A percentile compares a stretch with the other conserved stretches of the same genome.
Conservation (phyloP, 2,329 filamentous ascomycete genomes). For the Botryosphaeria agaves region DNA sequence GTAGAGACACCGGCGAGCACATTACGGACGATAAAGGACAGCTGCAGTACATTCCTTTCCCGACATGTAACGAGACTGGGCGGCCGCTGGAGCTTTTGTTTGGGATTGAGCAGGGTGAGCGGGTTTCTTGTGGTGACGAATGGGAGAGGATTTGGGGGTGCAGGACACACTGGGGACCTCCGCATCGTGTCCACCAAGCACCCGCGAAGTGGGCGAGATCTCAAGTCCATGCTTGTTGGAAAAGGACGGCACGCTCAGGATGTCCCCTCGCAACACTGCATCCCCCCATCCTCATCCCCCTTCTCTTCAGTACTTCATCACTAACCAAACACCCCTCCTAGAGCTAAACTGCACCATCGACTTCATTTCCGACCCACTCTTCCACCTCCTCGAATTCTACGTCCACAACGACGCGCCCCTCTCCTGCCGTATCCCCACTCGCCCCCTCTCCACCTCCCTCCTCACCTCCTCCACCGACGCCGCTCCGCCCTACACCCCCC, state of each 20-base stretch:
- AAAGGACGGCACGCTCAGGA: too few relatives aligned
- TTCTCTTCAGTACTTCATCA: background rate
- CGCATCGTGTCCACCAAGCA: too few relatives aligned
- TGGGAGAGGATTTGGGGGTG: too few relatives aligned
- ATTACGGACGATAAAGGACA: constrained; percentile 66
- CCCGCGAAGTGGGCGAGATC: too few relatives aligned
- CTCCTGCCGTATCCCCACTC: constrained; percentile 73
- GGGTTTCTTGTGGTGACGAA: too few relatives aligned
- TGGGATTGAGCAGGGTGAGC: constrained; percentile 51
- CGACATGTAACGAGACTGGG: constrained; percentile 73
- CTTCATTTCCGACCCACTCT: constrained; percentile 61
- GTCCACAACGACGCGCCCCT: constrained; percentile 91
- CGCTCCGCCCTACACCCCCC: constrained; percentile 48
- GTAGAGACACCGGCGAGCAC: constrained; percentile 69
- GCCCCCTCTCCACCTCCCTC: constrained; percentile 37
- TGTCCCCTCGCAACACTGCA: too few relatives aligned
- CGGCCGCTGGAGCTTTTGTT: constrained; percentile 73
- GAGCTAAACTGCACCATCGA: constrained; percentile 75
- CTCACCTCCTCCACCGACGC: constrained; percentile 18
- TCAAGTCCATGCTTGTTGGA: too few relatives aligned
- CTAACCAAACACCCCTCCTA: constrained; percentile 12
- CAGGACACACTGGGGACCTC: too few relatives aligned
- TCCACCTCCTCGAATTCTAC: constrained; percentile 90
- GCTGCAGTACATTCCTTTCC: constrained; percentile 84
- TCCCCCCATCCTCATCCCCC: background rate